Base-by-base conservation (phyloP, 805 yeast genomes). In the Debaryomyces prosopidis region DNA sequence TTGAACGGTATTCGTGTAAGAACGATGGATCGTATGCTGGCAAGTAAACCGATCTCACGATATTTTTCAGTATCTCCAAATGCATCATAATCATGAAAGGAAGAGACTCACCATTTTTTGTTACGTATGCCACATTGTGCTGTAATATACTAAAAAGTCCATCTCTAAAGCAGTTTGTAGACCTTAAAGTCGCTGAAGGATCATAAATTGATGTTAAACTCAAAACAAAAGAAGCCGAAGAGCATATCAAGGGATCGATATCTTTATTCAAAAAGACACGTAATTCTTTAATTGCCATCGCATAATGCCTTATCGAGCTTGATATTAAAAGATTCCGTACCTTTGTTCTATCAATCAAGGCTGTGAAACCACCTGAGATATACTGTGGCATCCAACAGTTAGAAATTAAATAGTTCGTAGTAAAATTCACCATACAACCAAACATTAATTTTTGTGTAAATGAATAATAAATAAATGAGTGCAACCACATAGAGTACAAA, bases 131-230 rank as follows among this genome's bases (percentile, higher is more conserved):
- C 17, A 62, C 40, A 37, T 65, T 56, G 52, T 63, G 61, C 14
- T 58, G 53, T 46, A 71, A 62, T 28, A 68, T 63, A 27, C 69
- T 57, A 43, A 71, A 68, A 44, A 71, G 52, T 1, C 76, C 76
- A 47, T 71, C 73, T 26, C 73, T 56, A 50, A 69, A 71, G 44
- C 76, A 71, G 28, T 57, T 57, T 26, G 65, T 59, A 19, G 73
- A 66, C 48, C 60, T 52, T 12, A 61, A 46, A 1, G 73, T 68
- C 10, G 73, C 75, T 46, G 68, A 73, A 1, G 75, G 76, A 44
- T 71, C 75, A 50, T 71, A 71, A 31, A 71, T 66, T 12, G 73
- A 60, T 74, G 69, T 69, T 39, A 70, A 52, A 42, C 68, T 60
- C 36, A 71, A 54, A 31, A 71, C 60, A 48, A 69, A 71, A 15